phyloP scores from a whole-genome alignment of 75 land plant species.

The Cryptomeria japonica region DNA sequence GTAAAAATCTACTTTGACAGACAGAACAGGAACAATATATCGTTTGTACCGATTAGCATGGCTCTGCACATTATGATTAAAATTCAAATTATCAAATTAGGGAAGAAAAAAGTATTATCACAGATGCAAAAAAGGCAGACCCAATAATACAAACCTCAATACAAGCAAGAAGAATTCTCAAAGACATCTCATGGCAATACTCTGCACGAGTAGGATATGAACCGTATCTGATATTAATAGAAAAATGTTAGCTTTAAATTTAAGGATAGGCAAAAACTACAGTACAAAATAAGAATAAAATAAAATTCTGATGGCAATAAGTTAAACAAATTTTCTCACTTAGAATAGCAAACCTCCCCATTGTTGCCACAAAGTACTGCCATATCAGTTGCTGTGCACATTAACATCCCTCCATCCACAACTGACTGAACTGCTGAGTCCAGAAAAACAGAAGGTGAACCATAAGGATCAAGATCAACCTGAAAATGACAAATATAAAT shows the following conservation, averaged over 20 bases:
- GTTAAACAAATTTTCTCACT: constrained; percentile 45
- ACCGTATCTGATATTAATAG: constrained; percentile 67
- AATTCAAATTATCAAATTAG: not conserved
- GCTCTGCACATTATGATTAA: constrained; percentile 52
- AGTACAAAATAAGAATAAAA: not conserved
- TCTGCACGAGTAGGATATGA: constrained; percentile 88
- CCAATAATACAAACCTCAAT: constrained; percentile 71
- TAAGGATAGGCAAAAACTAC: not conserved
- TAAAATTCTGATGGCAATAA: not conserved
- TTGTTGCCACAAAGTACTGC: constrained; percentile 98
- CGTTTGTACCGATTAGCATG: constrained; percentile 99
- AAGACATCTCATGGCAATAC: constrained; percentile 99
- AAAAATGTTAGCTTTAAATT: not conserved
- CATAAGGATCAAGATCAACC: constrained; percentile 99
- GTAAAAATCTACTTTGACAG: constrained; percentile 96
- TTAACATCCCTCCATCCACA: constrained; percentile 90
- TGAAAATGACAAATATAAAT: constrained; percentile 22
- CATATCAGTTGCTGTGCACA: constrained; percentile 99
- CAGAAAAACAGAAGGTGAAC: constrained; percentile 91
- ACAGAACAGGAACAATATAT: constrained; percentile 90
- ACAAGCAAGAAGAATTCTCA: constrained; percentile 90
- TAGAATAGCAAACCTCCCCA: constrained; percentile 98
- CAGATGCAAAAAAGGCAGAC: not conserved
- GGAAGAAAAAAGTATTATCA: not conserved
- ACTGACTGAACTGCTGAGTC: constrained; percentile 97